phyloP scores from a whole-genome alignment of 2,329 filamentous ascomycete species.

The Talaromyces sp. region DNA sequence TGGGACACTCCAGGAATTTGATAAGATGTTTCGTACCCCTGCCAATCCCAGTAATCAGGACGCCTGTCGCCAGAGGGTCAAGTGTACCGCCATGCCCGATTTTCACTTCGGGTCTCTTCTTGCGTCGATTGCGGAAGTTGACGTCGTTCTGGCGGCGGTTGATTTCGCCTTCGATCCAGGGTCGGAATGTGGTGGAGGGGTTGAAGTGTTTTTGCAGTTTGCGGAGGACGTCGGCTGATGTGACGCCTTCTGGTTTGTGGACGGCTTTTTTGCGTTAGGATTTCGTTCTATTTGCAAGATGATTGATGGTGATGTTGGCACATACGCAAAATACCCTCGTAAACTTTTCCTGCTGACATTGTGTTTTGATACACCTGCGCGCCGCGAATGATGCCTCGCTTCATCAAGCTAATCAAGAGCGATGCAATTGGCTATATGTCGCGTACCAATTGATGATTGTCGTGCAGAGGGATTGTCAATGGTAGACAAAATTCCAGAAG shows the following conservation, averaged over 20 bases:
- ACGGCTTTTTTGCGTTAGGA: slow-evolving; percentile 59
- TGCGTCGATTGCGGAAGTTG: slow-evolving; percentile 55
- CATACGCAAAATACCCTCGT: slow-evolving; percentile 63
- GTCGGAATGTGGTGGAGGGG: slow-evolving; percentile 72
- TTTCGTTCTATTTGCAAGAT: background rate
- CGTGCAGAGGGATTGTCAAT: background rate
- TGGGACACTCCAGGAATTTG: slow-evolving; percentile 81
- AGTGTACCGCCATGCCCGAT: slow-evolving; percentile 95
- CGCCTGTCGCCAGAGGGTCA: slow-evolving; percentile 88
- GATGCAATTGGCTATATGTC: background rate
- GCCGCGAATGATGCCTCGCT: slow-evolving; percentile 22
- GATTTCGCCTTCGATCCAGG: slow-evolving; percentile 67
- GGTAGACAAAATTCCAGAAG: background rate
- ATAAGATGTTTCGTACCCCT: slow-evolving; percentile 79
- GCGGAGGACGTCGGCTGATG: slow-evolving; percentile 86
- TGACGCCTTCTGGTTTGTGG: slow-evolving; percentile 84
- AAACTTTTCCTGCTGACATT: slow-evolving; percentile 48
- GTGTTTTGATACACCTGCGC: slow-evolving; percentile 31
- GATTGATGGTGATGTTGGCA: background rate
- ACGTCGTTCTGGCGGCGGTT: slow-evolving; percentile 55
- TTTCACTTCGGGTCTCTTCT: slow-evolving; percentile 70
- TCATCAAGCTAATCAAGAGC: slow-evolving; percentile 29
- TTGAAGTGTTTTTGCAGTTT: slow-evolving; percentile 83
- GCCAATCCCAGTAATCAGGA: slow-evolving; percentile 84
- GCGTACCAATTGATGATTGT: background rate